Evolutionary conservation across 2,329 filamentous ascomycete genomes (phyloP).

Genomic region (Trematosphaeria pertusa): DNA sequence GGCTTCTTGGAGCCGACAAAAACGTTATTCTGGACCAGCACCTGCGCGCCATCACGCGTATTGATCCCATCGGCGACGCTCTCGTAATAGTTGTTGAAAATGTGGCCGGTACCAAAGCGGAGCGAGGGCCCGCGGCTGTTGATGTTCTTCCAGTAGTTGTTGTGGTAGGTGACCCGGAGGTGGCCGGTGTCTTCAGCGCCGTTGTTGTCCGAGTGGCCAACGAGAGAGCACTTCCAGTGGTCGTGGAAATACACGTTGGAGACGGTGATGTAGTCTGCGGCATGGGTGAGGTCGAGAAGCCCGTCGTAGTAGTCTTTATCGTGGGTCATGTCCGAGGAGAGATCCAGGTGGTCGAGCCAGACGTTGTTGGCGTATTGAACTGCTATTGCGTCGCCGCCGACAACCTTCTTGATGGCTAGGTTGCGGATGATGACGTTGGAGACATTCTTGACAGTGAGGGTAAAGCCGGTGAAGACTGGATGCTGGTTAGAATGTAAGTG

Average conservation of each 20-base stretch:
- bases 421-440: conserved; percentile 66
- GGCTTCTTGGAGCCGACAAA: conserved; percentile 44
- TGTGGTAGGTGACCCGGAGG: conserved; percentile 69
- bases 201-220: conserved; percentile 68
- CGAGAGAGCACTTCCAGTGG: conserved; percentile 66
- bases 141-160: conserved; percentile 71
- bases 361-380: conserved; percentile 58
- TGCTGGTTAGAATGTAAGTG: not conserved
- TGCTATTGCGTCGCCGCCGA: conserved; percentile 60
- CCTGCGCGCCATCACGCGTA: conserved; percentile 51
- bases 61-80: conserved; percentile 50
- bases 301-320: conserved; percentile 76
- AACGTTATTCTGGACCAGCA: conserved; percentile 53
- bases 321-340: conserved; percentile 64
- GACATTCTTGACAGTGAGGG: conserved; percentile 56
- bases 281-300: conserved; percentile 70
- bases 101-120: conserved; percentile 71
- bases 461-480: conserved; percentile 53
- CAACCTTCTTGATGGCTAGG: conserved; percentile 60
- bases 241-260: conserved; percentile 61
- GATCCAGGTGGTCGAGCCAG: conserved; percentile 73
- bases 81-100: conserved; percentile 62
- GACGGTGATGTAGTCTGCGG: conserved; percentile 66
- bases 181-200: conserved; percentile 65
- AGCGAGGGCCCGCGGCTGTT: conserved; percentile 69